phyloP scores from a whole-genome alignment of 805 yeast species.

The Kodamaea nitidulidarum region DNA sequence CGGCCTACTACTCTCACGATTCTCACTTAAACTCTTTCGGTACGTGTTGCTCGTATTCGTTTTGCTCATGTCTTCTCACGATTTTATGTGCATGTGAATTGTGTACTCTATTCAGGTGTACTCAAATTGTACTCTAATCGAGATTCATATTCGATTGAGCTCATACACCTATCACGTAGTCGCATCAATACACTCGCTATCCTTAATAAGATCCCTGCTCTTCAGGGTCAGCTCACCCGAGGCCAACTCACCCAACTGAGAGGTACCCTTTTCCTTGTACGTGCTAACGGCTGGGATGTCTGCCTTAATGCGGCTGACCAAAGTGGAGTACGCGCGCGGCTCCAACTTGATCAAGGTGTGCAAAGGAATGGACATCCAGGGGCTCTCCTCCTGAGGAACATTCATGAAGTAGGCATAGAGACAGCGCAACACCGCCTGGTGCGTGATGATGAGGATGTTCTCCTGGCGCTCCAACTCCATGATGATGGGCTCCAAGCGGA shows the following conservation, averaged over 20 bases:
- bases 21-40: too few relatives aligned
- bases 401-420: conserved; percentile 98
- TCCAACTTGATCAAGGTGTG: conserved; percentile 92
- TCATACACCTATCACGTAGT: background rate
- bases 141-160: too few relatives aligned
- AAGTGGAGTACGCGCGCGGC: conserved; percentile 89
- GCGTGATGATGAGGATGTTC: conserved; percentile 91
- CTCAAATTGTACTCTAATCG: too few relatives aligned
- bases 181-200: conserved; percentile 18
- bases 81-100: too few relatives aligned
- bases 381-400: conserved; percentile 94
- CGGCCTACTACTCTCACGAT: too few relatives aligned
- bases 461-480: conserved; percentile 98
- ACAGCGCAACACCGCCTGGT: conserved; percentile 95
- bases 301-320: conserved; percentile 87
- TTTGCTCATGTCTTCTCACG: too few relatives aligned
- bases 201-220: conserved; percentile 49
- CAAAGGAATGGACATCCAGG: conserved; percentile 98
- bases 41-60: too few relatives aligned
- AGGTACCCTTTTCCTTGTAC: conserved; percentile 90
- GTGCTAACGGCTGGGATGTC: conserved; percentile 98
- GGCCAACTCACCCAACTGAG: conserved; percentile 52
- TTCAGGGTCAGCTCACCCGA: conserved; percentile 32
- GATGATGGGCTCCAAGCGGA: conserved; percentile 91
- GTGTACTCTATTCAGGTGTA: too few relatives aligned